phyloP scores from a whole-genome alignment of 2,329 filamentous ascomycete species.

The Paecilomyces sp. region DNA sequence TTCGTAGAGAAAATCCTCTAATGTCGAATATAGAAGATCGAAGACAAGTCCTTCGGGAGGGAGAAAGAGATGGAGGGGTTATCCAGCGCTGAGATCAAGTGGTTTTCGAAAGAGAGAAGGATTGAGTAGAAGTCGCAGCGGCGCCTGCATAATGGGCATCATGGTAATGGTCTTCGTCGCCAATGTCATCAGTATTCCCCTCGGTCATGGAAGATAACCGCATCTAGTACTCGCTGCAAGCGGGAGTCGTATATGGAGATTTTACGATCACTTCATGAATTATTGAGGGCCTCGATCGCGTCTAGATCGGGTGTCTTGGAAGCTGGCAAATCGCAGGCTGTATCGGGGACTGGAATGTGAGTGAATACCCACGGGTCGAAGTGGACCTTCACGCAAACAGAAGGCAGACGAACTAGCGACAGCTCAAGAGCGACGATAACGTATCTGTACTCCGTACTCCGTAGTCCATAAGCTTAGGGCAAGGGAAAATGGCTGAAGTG shows the following conservation, averaged over 20 bases:
- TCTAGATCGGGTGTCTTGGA: background rate
- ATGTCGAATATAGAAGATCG: background rate
- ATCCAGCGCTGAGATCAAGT: background rate
- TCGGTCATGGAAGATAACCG: background rate
- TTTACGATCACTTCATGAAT: background rate
- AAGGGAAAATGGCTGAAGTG: too few relatives aligned
- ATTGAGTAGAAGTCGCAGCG: background rate
- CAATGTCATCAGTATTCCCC: background rate
- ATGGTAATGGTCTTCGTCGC: background rate
- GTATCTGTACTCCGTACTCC: too few relatives aligned
- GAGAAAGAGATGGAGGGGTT: background rate
- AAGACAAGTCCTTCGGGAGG: background rate
- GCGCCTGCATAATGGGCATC: background rate
- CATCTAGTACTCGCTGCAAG: background rate
- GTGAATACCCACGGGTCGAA: background rate
- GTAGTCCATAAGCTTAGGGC: too few relatives aligned
- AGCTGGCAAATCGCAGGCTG: background rate
- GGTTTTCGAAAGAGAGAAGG: background rate
- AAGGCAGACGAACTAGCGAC: background rate
- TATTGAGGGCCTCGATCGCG: background rate
- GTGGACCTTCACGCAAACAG: background rate
- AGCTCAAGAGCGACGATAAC: background rate
- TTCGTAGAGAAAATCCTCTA: background rate
- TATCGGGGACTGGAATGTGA: background rate
- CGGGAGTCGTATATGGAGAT: background rate